Conservation (phyloP, 495 filamentous ascomycete species). For the Cercophora sp. region DNA sequence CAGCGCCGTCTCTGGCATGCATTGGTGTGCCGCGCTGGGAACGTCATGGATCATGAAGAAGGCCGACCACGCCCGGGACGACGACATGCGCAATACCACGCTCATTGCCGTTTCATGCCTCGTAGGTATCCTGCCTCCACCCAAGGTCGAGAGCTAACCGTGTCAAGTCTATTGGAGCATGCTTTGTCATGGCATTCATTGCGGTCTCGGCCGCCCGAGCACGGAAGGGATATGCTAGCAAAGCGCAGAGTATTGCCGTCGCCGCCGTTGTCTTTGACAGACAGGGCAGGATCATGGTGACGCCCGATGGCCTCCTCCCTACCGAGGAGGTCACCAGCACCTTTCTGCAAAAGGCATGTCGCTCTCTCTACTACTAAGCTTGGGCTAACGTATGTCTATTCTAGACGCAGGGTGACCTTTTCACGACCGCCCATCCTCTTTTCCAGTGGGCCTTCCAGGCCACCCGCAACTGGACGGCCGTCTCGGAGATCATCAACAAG, state of each 20-base stretch:
- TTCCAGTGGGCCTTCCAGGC: constrained; percentile 87
- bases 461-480: constrained; percentile 66
- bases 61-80: constrained; percentile 25
- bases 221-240: constrained; percentile 52
- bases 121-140: constrained; percentile 36
- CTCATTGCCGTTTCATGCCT: constrained; percentile 62
- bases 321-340: constrained; percentile 73
- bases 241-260: constrained; percentile 74
- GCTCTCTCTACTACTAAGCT: no score
- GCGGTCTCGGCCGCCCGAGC: constrained; percentile 55
- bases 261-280: constrained; percentile 73
- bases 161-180: constrained; percentile 55
- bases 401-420: constrained; percentile 68
- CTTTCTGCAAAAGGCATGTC: constrained; percentile 56
- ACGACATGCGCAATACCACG: constrained; percentile 51
- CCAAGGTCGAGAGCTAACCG: not conserved
- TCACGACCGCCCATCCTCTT: constrained; percentile 70
- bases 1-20: constrained; percentile 77
- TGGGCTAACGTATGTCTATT: constrained; percentile 27
- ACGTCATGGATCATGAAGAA: constrained; percentile 56
- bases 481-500: constrained; percentile 62
- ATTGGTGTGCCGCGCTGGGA: constrained; percentile 76
- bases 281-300: constrained; percentile 73
- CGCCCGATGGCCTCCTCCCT: constrained; percentile 74
- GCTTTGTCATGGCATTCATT: constrained; percentile 45